Evolutionary conservation across 208 protist species (phyloP).

Genomic region (Leishmania mexicana): DNA sequence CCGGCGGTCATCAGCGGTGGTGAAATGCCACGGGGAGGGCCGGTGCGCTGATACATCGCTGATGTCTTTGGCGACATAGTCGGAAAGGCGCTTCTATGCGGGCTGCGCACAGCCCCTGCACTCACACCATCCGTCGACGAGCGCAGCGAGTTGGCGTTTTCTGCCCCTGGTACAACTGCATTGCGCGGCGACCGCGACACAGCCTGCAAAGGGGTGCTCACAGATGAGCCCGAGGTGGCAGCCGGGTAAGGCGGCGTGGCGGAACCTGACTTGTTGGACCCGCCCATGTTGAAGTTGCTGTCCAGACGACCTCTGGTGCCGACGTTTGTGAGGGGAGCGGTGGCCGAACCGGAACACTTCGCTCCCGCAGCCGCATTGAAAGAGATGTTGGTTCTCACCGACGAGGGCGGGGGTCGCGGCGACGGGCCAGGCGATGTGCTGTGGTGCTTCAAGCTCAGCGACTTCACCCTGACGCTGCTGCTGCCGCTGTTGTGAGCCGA

Average conservation of each 20-base stretch:
- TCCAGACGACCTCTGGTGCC: neutral
- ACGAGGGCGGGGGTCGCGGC: neutral
- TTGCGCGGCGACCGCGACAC: neutral
- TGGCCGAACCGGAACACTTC: neutral
- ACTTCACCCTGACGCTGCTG: neutral
- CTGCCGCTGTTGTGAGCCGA: neutral
- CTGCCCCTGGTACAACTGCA: neutral
- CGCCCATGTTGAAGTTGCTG: neutral
- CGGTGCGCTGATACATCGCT: neutral
- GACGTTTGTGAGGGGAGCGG: neutral
- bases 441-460: neutral
- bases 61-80: neutral
- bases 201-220: neutral
- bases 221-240: neutral
- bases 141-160: neutral
- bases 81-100: neutral
- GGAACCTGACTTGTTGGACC: neutral
- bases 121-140: neutral
- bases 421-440: neutral
- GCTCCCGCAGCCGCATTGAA: neutral
- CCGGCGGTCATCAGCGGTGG: neutral
- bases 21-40: slow-evolving; percentile 1
- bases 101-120: neutral
- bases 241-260: neutral
- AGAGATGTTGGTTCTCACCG: neutral